A percentile compares a stretch with the other conserved stretches of the same genome.
These are phyloP conservation scores for Termitomyces sp. DNA, from an alignment of 768 basidiomycete genomes.

Conservation along the genomic window DNA sequence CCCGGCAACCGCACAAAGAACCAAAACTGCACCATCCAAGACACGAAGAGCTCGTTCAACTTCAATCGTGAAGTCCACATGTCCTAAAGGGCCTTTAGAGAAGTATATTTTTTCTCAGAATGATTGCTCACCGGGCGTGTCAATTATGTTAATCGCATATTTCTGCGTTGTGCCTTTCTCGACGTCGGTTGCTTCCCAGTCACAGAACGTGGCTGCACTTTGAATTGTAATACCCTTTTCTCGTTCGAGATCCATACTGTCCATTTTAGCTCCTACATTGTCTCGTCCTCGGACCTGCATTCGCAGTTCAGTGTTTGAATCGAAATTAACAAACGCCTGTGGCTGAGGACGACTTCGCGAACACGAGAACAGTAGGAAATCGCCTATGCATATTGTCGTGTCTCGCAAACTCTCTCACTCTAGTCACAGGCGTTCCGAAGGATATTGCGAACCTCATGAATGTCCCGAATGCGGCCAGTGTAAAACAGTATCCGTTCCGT, in stretches of 20 bases:
- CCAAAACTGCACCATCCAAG: slow-evolving; percentile 93
- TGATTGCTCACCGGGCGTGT: slow-evolving; percentile 76
- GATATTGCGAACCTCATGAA: slow-evolving; percentile 79
- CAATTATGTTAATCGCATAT: slow-evolving; percentile 96
- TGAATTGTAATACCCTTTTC: slow-evolving; percentile 99
- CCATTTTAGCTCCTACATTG: slow-evolving; percentile 98
- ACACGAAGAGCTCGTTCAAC: slow-evolving; percentile 96
- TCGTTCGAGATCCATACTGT: slow-evolving; percentile 97
- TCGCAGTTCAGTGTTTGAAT: slow-evolving; percentile 5
- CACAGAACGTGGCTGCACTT: slow-evolving; percentile 96
- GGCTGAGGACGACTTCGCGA: slow-evolving; percentile 15
- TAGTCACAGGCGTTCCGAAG: slow-evolving; percentile 16
- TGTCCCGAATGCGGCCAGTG: slow-evolving; percentile 91
- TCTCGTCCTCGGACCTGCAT: slow-evolving; percentile 86
- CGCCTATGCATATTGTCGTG: slow-evolving; percentile 4
- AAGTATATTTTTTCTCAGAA: background rate
- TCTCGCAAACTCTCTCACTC: slow-evolving; percentile 4
- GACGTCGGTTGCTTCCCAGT: slow-evolving; percentile 79
- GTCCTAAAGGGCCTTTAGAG: slow-evolving; percentile 47
- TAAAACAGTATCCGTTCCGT: slow-evolving; percentile 96
- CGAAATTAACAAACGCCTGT: slow-evolving; percentile 16
- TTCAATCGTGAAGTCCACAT: slow-evolving; percentile 99
- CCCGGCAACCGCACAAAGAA: slow-evolving; percentile 95
- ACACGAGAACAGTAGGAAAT: slow-evolving; percentile 4
- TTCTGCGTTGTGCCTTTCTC: slow-evolving; percentile 64